A percentile compares a stretch with the other conserved stretches of the same genome.
Conservation (phyloP, 2,329 filamentous ascomycete genomes). For the Lasiodiplodia hormozganensis region DNA sequence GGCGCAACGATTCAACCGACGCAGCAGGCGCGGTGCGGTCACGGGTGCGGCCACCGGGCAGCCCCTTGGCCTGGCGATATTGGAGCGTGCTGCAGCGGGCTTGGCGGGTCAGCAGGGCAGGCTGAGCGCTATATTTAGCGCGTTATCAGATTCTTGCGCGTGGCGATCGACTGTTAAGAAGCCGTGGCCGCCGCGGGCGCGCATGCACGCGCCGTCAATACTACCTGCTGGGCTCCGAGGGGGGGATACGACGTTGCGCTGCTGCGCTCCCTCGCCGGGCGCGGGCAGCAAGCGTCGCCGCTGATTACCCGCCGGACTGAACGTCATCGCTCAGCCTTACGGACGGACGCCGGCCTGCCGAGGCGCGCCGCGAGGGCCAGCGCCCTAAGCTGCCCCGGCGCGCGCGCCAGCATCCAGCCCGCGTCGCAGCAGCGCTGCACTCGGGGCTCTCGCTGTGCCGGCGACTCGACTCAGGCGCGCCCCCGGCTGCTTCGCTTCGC, state of each 20-base stretch:
- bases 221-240: conserved; percentile 25
- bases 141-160: conserved; percentile 27
- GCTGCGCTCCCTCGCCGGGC: conserved; percentile 11
- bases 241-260: conserved; percentile 26
- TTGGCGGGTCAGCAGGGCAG: conserved; percentile 23
- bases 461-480: neutral
- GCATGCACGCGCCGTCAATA: conserved; percentile 27
- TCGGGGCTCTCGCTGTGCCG: neutral
- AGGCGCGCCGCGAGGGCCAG: conserved; percentile 5
- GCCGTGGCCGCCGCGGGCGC: conserved; percentile 23
- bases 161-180: conserved; percentile 25
- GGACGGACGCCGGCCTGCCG: conserved; percentile 19
- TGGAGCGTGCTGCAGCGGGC: conserved; percentile 20
- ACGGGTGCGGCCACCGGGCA: conserved; percentile 15
- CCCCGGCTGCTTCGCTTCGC: conserved; percentile 23
- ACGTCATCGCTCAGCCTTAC: conserved; percentile 26
- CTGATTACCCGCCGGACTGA: neutral
- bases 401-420: neutral
- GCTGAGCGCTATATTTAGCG: conserved; percentile 16
- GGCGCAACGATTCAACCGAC: conserved; percentile 12
- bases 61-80: conserved; percentile 20
- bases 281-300: neutral
- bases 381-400: neutral
- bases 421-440: neutral
- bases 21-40: conserved; percentile 3